These are phyloP conservation scores for Fusarium burgessii DNA, from an alignment of 2,329 filamentous ascomycete genomes.

Conservation along the genomic window DNA sequence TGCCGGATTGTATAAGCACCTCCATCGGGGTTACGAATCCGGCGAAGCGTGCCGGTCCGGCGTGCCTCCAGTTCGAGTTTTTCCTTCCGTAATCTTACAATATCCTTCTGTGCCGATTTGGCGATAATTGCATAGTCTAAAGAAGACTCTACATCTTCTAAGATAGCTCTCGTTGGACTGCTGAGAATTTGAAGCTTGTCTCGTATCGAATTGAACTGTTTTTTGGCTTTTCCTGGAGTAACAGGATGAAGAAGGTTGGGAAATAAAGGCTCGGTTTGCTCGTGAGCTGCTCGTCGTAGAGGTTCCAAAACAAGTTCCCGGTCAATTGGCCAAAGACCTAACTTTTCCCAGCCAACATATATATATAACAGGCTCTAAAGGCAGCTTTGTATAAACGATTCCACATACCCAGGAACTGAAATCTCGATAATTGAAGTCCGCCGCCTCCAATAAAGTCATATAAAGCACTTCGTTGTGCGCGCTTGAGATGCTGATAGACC, in stretches of 20 bases:
- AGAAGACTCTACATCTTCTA: not conserved
- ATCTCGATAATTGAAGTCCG: not conserved
- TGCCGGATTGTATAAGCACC: not conserved
- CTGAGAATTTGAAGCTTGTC: no score
- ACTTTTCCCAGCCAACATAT: not conserved
- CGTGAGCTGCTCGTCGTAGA: not conserved
- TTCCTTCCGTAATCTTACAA: not conserved
- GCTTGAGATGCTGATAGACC: not conserved
- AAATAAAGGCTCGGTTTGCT: no score
- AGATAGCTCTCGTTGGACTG: not conserved
- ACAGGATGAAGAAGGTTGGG: no score
- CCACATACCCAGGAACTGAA: not conserved
- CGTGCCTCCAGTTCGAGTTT: not conserved
- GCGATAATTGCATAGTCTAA: not conserved
- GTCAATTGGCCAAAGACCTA: not conserved
- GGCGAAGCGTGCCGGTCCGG: no score
- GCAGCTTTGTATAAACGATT: not conserved
- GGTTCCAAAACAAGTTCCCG: not conserved
- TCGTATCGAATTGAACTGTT: no score
- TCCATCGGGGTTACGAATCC: not conserved
- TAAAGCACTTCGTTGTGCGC: not conserved
- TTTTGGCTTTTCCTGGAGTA: no score
- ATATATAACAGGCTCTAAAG: not conserved
- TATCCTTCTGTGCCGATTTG: not conserved
- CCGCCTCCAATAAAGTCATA: not conserved